These are phyloP conservation scores for Fusarium sp. DNA, from an alignment of 2,329 filamentous ascomycete genomes.

Conservation along the genomic window DNA sequence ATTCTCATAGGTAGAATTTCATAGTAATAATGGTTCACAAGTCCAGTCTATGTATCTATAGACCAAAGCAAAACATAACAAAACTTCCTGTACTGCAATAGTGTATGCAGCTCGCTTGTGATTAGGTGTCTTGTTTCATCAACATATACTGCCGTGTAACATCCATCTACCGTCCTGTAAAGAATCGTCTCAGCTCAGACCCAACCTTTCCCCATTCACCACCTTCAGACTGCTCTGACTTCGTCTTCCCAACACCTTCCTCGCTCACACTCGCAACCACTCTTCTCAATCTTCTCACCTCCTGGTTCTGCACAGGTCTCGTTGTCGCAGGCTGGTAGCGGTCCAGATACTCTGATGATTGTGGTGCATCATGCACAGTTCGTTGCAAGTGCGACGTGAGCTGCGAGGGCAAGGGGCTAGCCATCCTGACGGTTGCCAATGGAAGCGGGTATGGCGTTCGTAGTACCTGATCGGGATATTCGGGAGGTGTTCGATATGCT, in stretches of 20 bases:
- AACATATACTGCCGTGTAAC: not conserved
- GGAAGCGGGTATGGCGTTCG: conserved; percentile 27
- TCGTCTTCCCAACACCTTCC: conserved; percentile 4
- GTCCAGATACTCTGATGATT: conserved; percentile 51
- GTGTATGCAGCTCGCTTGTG: not conserved
- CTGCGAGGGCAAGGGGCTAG: conserved; percentile 30
- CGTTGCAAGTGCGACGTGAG: conserved; percentile 30
- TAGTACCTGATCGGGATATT: conserved; percentile 39
- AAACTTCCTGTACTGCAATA: not conserved
- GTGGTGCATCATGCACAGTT: conserved; percentile 22
- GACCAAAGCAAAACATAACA: not conserved
- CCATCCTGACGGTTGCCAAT: conserved; percentile 20
- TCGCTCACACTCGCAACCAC: conserved; percentile 19
- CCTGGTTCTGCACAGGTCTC: not conserved
- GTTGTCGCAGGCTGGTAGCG: conserved; percentile 43
- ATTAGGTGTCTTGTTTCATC: not conserved
- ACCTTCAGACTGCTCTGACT: conserved; percentile 2
- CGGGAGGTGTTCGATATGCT: conserved; percentile 47
- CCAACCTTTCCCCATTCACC: conserved; percentile 38
- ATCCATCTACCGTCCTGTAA: conserved; percentile 30
- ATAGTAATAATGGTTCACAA: not conserved
- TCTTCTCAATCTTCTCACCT: conserved; percentile 20
- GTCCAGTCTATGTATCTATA: not conserved
- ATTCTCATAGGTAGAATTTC: not conserved
- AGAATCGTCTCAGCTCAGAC: conserved; percentile 42